Evolutionary conservation across 2,329 filamentous ascomycete genomes (phyloP).

Genomic region (Aspergillus thermomutatus): DNA sequence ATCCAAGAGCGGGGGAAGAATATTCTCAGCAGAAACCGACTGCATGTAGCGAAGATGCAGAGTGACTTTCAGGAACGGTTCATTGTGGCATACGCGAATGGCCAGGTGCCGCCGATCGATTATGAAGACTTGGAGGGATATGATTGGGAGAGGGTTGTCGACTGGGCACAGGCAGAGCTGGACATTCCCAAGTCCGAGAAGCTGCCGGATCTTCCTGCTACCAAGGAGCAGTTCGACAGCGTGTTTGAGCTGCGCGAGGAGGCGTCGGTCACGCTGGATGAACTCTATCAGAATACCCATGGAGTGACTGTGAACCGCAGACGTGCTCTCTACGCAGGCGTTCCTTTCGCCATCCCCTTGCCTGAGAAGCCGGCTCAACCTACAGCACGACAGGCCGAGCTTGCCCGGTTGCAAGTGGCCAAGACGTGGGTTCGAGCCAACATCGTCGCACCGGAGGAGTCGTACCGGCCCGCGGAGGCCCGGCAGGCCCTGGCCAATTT

Average conservation of each 20-base stretch:
- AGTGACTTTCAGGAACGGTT: slow-evolving; percentile 46
- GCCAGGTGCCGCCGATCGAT: slow-evolving; percentile 43
- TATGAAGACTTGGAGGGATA: slow-evolving; percentile 43
- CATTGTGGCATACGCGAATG: slow-evolving; percentile 43
- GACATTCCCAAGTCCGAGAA: slow-evolving; percentile 37
- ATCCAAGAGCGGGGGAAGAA: slow-evolving; percentile 38
- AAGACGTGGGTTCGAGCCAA: slow-evolving; percentile 50
- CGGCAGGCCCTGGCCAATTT: slow-evolving; percentile 29
- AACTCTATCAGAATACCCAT: slow-evolving; percentile 32
- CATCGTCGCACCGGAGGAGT: slow-evolving; percentile 41
- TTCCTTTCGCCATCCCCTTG: slow-evolving; percentile 34
- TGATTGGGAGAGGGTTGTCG: slow-evolving; percentile 45
- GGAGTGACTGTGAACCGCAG: slow-evolving; percentile 32
- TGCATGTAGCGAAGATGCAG: slow-evolving; percentile 44
- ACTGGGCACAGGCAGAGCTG: slow-evolving; percentile 45
- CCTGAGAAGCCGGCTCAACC: slow-evolving; percentile 4
- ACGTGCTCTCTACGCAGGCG: slow-evolving; percentile 30
- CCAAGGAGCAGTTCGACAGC: slow-evolving; percentile 39
- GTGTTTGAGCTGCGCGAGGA: slow-evolving; percentile 42
- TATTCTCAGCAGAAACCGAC: slow-evolving; percentile 35
- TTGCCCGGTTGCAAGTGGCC: slow-evolving; percentile 32
- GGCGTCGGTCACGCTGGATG: slow-evolving; percentile 28
- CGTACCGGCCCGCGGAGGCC: slow-evolving; percentile 40
- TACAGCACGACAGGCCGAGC: slow-evolving; percentile 14
- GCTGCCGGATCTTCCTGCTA: slow-evolving; percentile 43